Evolutionary conservation across 2,329 filamentous ascomycete species (phyloP).

Genomic region (Colletotrichum liriopes): DNA sequence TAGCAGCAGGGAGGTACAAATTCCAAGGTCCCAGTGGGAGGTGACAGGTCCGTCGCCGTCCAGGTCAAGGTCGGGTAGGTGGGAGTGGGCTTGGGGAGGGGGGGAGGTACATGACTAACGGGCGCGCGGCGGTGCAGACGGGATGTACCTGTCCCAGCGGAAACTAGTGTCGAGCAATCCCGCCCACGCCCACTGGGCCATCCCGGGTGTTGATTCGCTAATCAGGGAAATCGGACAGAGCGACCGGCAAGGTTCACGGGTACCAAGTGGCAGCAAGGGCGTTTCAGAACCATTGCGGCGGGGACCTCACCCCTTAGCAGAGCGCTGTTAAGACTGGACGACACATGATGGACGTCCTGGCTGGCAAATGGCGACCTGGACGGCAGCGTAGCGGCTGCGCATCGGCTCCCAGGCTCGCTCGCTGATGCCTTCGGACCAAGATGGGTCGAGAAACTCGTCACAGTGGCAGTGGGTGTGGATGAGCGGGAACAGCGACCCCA

Average conservation of each 20-base stretch:
- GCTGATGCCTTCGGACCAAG: neutral
- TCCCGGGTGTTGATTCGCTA: conserved; percentile 35
- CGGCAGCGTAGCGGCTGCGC: no score
- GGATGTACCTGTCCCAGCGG: neutral
- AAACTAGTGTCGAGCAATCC: neutral
- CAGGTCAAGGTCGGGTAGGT: neutral
- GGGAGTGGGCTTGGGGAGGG: neutral
- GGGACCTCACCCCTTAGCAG: conserved; percentile 28
- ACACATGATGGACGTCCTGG: conserved; percentile 4
- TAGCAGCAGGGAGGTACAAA: neutral
- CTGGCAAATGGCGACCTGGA: neutral
- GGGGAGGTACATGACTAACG: neutral
- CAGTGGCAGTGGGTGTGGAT: neutral
- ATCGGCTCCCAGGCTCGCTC: no score
- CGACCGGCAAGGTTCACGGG: conserved; percentile 34
- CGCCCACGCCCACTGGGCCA: neutral
- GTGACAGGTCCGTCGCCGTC: conserved; percentile 11
- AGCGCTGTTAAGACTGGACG: conserved; percentile 24
- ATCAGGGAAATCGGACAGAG: conserved; percentile 29
- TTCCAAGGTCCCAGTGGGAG: conserved; percentile 2
- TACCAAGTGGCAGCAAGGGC: conserved; percentile 25
- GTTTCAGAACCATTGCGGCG: conserved; percentile 40
- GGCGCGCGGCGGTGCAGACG: neutral
- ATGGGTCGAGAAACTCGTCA: neutral
- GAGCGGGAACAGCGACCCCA: neutral